Percentiles rank a stretch among this genome's conserved stretches.
Conservation (phyloP, 139 green algal genomes). For the Volvox reticuliferus region DNA sequence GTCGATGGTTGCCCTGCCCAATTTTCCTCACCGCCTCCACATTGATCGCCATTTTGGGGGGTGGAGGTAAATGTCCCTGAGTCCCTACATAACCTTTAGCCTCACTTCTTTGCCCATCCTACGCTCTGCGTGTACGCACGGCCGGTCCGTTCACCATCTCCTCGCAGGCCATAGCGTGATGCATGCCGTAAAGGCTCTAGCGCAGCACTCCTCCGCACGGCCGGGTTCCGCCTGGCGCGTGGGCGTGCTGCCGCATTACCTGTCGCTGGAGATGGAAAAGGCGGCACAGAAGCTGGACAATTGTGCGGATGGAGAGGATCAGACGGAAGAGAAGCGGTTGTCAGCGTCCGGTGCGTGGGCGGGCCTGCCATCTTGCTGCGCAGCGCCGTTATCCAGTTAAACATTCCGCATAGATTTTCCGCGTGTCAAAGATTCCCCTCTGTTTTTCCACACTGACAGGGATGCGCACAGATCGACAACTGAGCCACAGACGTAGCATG, state of each 20-base stretch:
- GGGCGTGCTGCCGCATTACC: constrained; percentile 43
- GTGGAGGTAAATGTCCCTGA: too few relatives aligned
- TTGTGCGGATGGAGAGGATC: neutral
- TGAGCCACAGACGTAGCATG: constrained; percentile 2
- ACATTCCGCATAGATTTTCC: too few relatives aligned
- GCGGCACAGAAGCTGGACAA: neutral
- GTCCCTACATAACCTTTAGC: too few relatives aligned
- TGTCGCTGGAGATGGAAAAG: constrained; percentile 27
- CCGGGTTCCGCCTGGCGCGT: constrained; percentile 62
- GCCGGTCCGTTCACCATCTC: neutral
- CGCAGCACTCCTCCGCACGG: neutral
- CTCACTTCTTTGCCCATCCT: too few relatives aligned
- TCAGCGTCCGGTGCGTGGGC: neutral
- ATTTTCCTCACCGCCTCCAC: too few relatives aligned
- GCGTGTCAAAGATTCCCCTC: too few relatives aligned
- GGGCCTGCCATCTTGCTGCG: too few relatives aligned
- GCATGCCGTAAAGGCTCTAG: constrained; percentile 52
- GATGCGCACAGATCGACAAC: neutral
- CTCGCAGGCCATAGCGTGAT: constrained; percentile 45
- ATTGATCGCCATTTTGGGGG: too few relatives aligned
- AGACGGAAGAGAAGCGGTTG: neutral
- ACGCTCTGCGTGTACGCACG: too few relatives aligned
- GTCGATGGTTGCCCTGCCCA: too few relatives aligned
- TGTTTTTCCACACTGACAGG: too few relatives aligned
- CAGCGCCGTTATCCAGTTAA: too few relatives aligned